A percentile compares a stretch with the other conserved stretches of the same genome.
These are phyloP conservation scores for Neofusicoccum umdonicola DNA, from an alignment of 2,329 filamentous ascomycete species.

Conservation along the genomic window DNA sequence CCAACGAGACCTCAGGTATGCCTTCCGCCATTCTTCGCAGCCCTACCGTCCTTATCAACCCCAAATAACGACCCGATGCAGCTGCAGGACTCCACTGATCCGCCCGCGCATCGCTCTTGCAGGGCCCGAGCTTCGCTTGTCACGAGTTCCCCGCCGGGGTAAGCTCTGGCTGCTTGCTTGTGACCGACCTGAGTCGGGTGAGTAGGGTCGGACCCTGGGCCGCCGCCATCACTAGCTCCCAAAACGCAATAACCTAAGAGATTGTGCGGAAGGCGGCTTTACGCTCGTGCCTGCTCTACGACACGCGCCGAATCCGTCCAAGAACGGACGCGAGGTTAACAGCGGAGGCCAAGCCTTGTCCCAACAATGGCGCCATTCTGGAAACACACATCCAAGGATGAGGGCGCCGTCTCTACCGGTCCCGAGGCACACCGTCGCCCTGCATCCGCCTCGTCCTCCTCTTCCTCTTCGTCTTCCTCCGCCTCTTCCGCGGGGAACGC, in stretches of 20 bases:
- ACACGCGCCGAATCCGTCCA: background rate
- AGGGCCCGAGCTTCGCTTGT: background rate
- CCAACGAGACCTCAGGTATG: background rate
- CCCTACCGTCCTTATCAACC: background rate
- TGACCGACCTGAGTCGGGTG: background rate
- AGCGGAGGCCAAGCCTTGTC: background rate
- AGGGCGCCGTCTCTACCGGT: background rate
- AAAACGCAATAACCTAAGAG: background rate
- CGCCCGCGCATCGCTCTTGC: background rate
- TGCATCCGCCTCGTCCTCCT: background rate
- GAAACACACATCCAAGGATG: conserved; percentile 3
- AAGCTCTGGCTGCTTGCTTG: conserved; percentile 6
- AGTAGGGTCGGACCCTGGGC: background rate
- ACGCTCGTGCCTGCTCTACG: background rate
- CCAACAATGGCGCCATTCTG: conserved; percentile 6
- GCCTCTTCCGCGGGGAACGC: background rate
- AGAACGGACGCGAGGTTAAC: background rate
- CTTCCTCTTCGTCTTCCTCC: background rate
- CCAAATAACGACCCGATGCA: background rate
- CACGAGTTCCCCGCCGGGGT: conserved; percentile 6
- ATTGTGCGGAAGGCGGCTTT: background rate
- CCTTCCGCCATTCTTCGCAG: background rate
- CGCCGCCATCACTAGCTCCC: background rate
- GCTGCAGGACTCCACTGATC: background rate
- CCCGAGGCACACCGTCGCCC: background rate